A percentile compares a stretch with the other conserved stretches of the same genome.
These are phyloP conservation scores for Astragalus membranaceus DNA, from an alignment of 306 rosid genomes.

Conservation along the genomic window DNA sequence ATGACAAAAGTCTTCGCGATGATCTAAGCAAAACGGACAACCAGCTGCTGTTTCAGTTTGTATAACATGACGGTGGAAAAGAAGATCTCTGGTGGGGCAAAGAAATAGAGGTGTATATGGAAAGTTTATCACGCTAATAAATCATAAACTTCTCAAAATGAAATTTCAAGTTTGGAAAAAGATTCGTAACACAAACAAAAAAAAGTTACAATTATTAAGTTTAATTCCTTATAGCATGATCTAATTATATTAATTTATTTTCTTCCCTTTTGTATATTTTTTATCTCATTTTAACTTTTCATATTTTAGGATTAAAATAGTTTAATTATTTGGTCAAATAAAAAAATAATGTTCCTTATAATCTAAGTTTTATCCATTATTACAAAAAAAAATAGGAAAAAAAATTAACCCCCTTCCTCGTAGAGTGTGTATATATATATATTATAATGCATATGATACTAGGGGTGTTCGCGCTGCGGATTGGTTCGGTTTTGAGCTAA, in stretches of 20 bases:
- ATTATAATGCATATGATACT: no score
- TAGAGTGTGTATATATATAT: no score
- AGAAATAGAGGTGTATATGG: neutral
- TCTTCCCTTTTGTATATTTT: neutral
- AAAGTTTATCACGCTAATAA: neutral
- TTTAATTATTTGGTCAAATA: neutral
- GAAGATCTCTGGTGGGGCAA: no score
- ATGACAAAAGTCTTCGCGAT: no score
- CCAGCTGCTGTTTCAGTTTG: no score
- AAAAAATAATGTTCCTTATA: neutral
- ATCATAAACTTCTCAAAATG: neutral
- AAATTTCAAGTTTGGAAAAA: neutral
- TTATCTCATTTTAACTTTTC: neutral
- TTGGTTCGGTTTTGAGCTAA: no score
- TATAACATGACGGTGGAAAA: no score
- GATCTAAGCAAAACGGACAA: no score
- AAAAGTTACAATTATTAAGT: neutral
- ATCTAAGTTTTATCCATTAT: neutral
- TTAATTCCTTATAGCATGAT: neutral
- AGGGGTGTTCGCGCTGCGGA: no score
- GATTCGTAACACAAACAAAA: neutral
- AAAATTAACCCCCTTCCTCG: neutral
- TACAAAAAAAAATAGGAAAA: neutral
- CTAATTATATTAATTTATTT: neutral
- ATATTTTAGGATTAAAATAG: neutral